These are phyloP conservation scores for Acmispon strigosus DNA, from an alignment of 306 rosid genomes.

Conservation along the genomic window DNA sequence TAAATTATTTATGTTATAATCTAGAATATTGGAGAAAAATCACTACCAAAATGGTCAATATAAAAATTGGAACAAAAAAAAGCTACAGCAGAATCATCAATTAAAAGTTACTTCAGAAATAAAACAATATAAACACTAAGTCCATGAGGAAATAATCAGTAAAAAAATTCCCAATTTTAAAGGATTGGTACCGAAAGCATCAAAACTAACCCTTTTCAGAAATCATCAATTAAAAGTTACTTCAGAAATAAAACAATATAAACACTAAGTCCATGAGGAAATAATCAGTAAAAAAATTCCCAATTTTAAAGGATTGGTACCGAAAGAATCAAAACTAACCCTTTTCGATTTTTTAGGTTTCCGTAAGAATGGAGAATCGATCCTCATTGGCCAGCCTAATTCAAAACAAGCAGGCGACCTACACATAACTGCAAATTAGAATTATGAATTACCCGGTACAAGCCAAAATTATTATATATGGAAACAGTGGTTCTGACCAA, in stretches of 20 bases:
- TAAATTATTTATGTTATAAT: not conserved
- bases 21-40: not conserved
- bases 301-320: not conserved
- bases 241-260: not conserved
- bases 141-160: not conserved
- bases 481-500: slow-evolving; percentile 53
- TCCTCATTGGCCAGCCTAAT: slow-evolving; percentile 78
- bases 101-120: not conserved
- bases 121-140: not conserved
- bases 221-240: not conserved
- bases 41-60: not conserved
- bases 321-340: slow-evolving; percentile 47
- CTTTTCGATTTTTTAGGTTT: slow-evolving; percentile 61
- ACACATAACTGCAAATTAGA: slow-evolving; percentile 33
- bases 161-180: not conserved
- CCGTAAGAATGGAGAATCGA: slow-evolving; percentile 43
- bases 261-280: not conserved
- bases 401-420: slow-evolving; percentile 95
- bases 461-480: not conserved
- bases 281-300: not conserved
- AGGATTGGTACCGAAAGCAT: not conserved
- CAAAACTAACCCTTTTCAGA: too few relatives aligned
- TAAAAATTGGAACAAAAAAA: not conserved
- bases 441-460: not conserved
- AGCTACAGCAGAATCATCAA: not conserved